Evolutionary conservation across 306 rosid species (phyloP).

Genomic region (Alnus glutinosa): DNA sequence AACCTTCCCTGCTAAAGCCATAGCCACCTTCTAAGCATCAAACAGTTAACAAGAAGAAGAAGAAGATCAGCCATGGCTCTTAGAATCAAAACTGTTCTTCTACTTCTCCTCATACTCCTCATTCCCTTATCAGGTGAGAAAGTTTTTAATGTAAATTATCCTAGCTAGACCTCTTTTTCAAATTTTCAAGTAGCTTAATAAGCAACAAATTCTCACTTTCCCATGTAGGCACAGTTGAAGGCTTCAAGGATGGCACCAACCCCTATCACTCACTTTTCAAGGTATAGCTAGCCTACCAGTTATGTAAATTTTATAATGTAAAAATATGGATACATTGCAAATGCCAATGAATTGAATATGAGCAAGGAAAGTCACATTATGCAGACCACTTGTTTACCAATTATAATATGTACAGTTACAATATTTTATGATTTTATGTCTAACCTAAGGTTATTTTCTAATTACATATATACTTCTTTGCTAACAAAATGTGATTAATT

Average conservation of each 20-base stretch:
- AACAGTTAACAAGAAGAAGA: background rate
- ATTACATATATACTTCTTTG: background rate
- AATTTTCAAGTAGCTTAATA: background rate
- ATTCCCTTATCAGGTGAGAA: slow-evolving; percentile 56
- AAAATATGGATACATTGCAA: background rate
- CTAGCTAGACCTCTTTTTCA: background rate
- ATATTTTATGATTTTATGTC: too few species aligned
- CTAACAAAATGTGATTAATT: background rate
- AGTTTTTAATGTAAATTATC: background rate
- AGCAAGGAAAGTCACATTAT: background rate
- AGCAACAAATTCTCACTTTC: background rate
- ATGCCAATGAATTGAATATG: background rate
- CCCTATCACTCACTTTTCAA: slow-evolving; percentile 37
- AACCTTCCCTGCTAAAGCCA: slow-evolving; percentile 32
- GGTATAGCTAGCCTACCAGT: slow-evolving; percentile 33
- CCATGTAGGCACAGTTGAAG: slow-evolving; percentile 49
- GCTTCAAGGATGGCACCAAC: slow-evolving; percentile 47
- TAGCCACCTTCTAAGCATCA: slow-evolving; percentile 18
- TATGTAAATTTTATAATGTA: background rate
- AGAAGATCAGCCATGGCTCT: slow-evolving; percentile 46
- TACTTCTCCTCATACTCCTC: slow-evolving; percentile 47
- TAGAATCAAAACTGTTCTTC: slow-evolving; percentile 38
- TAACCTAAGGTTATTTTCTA: background rate
- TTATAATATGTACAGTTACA: too few species aligned
- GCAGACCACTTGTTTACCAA: background rate